Base-by-base conservation (phyloP, 768 basidiomycete genomes). In the Boletellus ananas region DNA sequence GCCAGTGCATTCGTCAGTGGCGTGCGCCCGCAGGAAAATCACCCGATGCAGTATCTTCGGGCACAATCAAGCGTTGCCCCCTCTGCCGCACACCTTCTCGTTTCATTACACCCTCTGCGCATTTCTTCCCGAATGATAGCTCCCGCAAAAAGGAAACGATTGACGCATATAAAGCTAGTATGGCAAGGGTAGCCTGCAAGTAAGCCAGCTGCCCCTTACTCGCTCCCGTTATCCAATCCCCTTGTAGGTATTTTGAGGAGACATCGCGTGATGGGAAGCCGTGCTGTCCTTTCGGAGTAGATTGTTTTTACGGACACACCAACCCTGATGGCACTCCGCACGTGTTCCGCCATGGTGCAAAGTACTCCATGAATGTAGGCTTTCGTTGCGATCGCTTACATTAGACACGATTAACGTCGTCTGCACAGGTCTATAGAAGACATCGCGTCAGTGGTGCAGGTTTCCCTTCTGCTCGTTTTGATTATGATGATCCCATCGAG, bases 1-100 rank as follows among this genome's bases (percentile, higher is more conserved):
- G 13, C 23, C 57, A 90, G 85, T 92, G 90, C 62, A 87, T 92
- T 51, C 82, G 81, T 38, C 79, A 80, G 58, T 92, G 90, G 90
- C 80, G 90, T 23, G 79, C 80, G 54, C 77, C 77, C n/a, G 60
- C 65, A 9, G 77, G 73, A 17, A 84, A 81, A 62, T 69, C 72
- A 2, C 62, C 64, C 1, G 84, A 82, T 47, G 64, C 79, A 6
- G 63, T 79, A 20, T 66, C 71, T 34, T 81, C 84, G 6, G 79
- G 78, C 18, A 81, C 77, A 45, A 83, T 77, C 54, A 90, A 90
- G 72, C 81, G 77, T 38, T 92, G 90, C 60, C 89, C 90, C 0
- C 81, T 87, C 71, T 91, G 89, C 61, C 83, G 90, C 29, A 64
- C 75, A 3, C 59, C 74, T 4, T 85, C 87, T 36, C 78, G 74